These are phyloP conservation scores for Erigeron philadelphicus DNA, from an alignment of 140 eudicot species.

Conservation along the genomic window DNA sequence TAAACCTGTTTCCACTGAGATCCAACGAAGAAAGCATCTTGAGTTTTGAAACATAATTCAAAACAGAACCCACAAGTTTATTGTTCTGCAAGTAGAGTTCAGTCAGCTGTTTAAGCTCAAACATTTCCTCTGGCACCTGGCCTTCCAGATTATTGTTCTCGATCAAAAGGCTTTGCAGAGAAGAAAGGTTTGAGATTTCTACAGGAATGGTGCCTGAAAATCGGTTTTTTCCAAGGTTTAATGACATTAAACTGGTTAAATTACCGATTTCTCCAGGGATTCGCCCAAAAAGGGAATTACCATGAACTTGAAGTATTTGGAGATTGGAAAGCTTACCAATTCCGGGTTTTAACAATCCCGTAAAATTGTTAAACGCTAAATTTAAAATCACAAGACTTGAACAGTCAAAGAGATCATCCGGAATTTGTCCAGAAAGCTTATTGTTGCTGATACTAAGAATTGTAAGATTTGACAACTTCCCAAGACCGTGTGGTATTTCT, in stretches of 20 bases:
- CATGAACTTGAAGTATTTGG: constrained; percentile 25
- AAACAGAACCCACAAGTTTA: constrained; percentile 45
- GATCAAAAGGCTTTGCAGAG: constrained; percentile 50
- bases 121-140: constrained; percentile 45
- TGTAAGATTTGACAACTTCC: constrained; percentile 49
- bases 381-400: constrained; percentile 36
- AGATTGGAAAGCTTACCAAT: constrained; percentile 53
- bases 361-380: constrained; percentile 38
- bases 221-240: constrained; percentile 38
- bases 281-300: constrained; percentile 44
- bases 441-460: constrained; percentile 36
- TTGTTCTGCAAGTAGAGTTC: constrained; percentile 51
- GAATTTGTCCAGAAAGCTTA: constrained; percentile 45
- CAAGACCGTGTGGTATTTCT: constrained; percentile 51
- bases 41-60: constrained; percentile 45
- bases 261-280: constrained; percentile 65
- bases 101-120: constrained; percentile 45
- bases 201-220: constrained; percentile 62
- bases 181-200: constrained; percentile 50
- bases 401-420: constrained; percentile 62
- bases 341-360: constrained; percentile 42
- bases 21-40: constrained; percentile 48
- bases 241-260: constrained; percentile 35
- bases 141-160: constrained; percentile 58
- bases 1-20: constrained; percentile 60